These are phyloP conservation scores for Phanerodontia chrysosporium DNA, from an alignment of 768 basidiomycete genomes.

Conservation along the genomic window DNA sequence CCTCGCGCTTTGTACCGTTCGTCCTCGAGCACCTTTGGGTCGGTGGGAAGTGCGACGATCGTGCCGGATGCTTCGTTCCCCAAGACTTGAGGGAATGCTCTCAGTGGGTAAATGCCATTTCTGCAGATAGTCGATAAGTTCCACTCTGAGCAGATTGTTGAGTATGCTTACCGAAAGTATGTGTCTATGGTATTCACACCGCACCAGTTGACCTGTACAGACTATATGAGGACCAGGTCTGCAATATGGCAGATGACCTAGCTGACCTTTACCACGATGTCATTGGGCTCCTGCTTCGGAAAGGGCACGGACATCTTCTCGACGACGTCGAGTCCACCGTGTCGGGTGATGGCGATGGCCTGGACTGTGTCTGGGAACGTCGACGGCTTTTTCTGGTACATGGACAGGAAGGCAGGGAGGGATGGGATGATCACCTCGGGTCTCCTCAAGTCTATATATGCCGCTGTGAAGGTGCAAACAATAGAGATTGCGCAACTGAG, in stretches of 20 bases:
- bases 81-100: conserved; percentile 57
- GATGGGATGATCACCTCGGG: too few relatives aligned
- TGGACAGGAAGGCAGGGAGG: too few relatives aligned
- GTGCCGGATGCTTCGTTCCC: conserved; percentile 80
- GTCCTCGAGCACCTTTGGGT: conserved; percentile 52
- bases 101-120: conserved; percentile 58
- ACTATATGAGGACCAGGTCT: neutral
- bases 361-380: conserved; percentile 58
- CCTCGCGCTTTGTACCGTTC: conserved; percentile 59
- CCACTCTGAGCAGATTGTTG: neutral
- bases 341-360: conserved; percentile 68
- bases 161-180: conserved; percentile 56
- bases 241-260: neutral
- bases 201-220: conserved; percentile 56
- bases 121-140: conserved; percentile 24
- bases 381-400: conserved; percentile 38
- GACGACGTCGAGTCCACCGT: conserved; percentile 75
- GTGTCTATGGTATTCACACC: conserved; percentile 88
- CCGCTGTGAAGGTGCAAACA: neutral
- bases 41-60: conserved; percentile 70
- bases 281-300: conserved; percentile 52
- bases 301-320: conserved; percentile 66
- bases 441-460: neutral
- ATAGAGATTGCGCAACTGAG: neutral
- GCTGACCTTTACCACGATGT: conserved; percentile 50